phyloP scores from a whole-genome alignment of 768 basidiomycete genomes.

The Macrolepiota albuminosa region DNA sequence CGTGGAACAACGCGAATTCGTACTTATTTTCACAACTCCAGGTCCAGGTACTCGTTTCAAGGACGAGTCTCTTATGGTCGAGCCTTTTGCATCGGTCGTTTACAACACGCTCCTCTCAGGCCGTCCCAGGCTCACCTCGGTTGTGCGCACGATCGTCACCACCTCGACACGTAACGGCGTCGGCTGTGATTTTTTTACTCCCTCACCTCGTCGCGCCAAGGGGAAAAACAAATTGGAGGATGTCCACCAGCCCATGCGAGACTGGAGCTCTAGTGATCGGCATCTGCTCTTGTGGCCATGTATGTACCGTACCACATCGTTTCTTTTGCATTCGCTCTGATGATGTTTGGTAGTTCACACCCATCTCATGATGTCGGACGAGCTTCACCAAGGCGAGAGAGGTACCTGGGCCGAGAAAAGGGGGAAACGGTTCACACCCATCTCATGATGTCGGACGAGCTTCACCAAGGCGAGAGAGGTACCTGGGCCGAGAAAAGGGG shows the following conservation, averaged over 20 bases:
- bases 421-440: slow-evolving; percentile 22
- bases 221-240: slow-evolving; percentile 46
- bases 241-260: slow-evolving; percentile 29
- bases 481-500: slow-evolving; percentile 6
- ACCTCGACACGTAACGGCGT: slow-evolving; percentile 26
- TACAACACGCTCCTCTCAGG: slow-evolving; percentile 41
- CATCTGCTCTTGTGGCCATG: slow-evolving; percentile 46
- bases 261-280: slow-evolving; percentile 39
- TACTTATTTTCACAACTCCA: background rate
- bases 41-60: slow-evolving; percentile 16
- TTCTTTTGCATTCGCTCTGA: background rate
- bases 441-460: slow-evolving; percentile 32
- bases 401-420: slow-evolving; percentile 4
- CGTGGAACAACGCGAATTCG: too few species aligned
- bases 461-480: slow-evolving; percentile 13
- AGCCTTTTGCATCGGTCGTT: slow-evolving; percentile 55
- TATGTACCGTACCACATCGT: slow-evolving; percentile 10
- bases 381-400: slow-evolving; percentile 20
- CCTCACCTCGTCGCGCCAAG: slow-evolving; percentile 44
- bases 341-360: slow-evolving; percentile 22
- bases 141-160: slow-evolving; percentile 15
- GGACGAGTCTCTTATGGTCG: slow-evolving; percentile 46
- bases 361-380: slow-evolving; percentile 31
- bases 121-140: slow-evolving; percentile 21
- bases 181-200: slow-evolving; percentile 50